Conservation (phyloP, 2,329 filamentous ascomycete genomes). For the Pseudogymnoascus pannorum region DNA sequence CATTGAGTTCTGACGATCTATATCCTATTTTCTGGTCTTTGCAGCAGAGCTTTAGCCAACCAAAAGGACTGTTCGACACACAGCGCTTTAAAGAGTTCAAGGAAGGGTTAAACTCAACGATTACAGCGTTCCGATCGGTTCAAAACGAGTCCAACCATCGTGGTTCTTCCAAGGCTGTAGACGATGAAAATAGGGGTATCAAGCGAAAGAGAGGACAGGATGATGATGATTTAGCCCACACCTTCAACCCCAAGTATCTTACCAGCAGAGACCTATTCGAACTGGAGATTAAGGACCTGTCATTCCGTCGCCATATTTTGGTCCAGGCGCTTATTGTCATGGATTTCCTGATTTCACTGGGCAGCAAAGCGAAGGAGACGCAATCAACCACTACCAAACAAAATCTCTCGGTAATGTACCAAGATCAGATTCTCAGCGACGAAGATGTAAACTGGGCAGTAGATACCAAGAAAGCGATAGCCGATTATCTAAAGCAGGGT, state of each 20-base stretch:
- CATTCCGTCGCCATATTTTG: conserved; percentile 87
- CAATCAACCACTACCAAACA: conserved; percentile 56
- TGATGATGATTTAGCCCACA: conserved; percentile 57
- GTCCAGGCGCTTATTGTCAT: conserved; percentile 92
- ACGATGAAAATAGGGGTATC: conserved; percentile 55
- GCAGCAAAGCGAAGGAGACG: conserved; percentile 73
- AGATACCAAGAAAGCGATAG: conserved; percentile 70
- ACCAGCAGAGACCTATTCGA: conserved; percentile 97
- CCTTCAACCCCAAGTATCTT: conserved; percentile 95
- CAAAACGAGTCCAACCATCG: conserved; percentile 40
- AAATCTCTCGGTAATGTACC: conserved; percentile 80
- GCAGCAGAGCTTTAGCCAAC: conserved; percentile 86
- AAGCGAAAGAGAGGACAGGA: conserved; percentile 66
- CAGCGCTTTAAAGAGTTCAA: conserved; percentile 61
- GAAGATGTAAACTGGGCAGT: conserved; percentile 87
- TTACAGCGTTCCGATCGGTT: conserved; percentile 69
- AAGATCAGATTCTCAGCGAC: conserved; percentile 65
- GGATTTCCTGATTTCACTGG: conserved; percentile 90
- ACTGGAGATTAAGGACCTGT: conserved; percentile 90
- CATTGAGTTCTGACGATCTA: conserved; percentile 60
- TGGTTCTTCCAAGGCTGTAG: conserved; percentile 43
- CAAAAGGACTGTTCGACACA: conserved; percentile 70
- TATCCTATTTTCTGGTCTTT: conserved; percentile 94
- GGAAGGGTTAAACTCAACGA: conserved; percentile 52
- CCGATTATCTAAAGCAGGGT: conserved; percentile 73